Conservation (phyloP, 2,329 filamentous ascomycete species). For the Xylaria digitata region DNA sequence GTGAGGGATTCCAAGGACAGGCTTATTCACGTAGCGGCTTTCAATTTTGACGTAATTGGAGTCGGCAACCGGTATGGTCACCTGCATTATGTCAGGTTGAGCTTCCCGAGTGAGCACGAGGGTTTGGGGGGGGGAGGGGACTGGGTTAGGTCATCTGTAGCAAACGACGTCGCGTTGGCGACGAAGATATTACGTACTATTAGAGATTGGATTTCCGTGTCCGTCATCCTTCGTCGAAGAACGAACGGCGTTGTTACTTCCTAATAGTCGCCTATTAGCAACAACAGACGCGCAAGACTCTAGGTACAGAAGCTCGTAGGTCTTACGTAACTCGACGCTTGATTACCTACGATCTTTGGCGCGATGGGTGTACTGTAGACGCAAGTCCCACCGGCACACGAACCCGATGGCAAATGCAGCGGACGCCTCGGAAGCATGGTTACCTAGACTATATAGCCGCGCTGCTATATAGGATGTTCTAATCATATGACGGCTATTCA, state of each 20-base stretch:
- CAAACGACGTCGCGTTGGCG: slow-evolving; percentile 5
- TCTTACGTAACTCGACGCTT: slow-evolving; percentile 20
- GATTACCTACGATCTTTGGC: not conserved
- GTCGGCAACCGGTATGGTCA: slow-evolving; percentile 2
- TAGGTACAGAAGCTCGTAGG: slow-evolving; percentile 2
- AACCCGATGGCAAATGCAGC: not conserved
- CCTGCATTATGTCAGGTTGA: slow-evolving; percentile 22
- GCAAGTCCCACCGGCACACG: slow-evolving; percentile 22
- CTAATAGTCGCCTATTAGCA: not conserved
- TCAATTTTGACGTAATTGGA: slow-evolving; percentile 24
- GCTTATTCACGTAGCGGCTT: slow-evolving; percentile 8
- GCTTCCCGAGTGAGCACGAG: not conserved
- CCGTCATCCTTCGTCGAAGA: slow-evolving; percentile 1
- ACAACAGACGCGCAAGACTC: slow-evolving; percentile 20
- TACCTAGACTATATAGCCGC: slow-evolving; percentile 2
- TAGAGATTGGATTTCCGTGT: slow-evolving; percentile 1
- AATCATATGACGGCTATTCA: not conserved
- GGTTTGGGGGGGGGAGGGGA: not conserved
- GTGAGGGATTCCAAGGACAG: not conserved
- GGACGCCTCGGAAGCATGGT: not conserved
- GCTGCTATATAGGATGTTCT: not conserved
- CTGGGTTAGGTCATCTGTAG: slow-evolving; percentile 12
- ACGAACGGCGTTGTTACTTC: not conserved
- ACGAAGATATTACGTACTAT: slow-evolving; percentile 25
- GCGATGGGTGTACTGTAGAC: not conserved